Conservation (phyloP, 2,329 filamentous ascomycete genomes). For the Neoarthrinium moseri region DNA sequence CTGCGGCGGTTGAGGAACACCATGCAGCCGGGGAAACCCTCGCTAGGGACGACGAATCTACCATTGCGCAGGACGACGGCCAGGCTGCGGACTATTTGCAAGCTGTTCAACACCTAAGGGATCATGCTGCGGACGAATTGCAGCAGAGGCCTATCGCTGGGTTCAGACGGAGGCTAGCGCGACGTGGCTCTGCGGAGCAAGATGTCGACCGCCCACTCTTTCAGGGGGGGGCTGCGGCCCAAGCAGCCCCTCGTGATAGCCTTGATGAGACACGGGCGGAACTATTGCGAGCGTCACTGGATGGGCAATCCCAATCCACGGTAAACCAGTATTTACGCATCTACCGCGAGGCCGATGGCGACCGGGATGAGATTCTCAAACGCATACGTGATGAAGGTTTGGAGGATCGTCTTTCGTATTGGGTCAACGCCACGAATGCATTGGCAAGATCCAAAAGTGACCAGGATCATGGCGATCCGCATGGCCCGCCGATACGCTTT, state of each 20-base stretch:
- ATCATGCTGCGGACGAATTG: not conserved
- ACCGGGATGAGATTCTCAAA: constrained; percentile 56
- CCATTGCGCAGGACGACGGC: not conserved
- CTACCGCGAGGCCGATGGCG: constrained; percentile 59
- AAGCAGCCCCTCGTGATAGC: not conserved
- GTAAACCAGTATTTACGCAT: constrained; percentile 51
- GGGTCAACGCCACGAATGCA: constrained; percentile 52
- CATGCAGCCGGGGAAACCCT: not conserved
- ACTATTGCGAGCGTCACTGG: constrained; percentile 1
- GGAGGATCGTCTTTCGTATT: constrained; percentile 57
- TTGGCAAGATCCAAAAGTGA: constrained; percentile 18
- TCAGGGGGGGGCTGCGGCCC: not conserved
- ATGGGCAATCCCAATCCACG: constrained; percentile 18
- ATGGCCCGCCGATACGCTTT: not conserved
- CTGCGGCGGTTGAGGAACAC: constrained; percentile 9
- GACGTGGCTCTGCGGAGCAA: constrained; percentile 18
- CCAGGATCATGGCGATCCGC: not conserved
- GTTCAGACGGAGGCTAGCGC: constrained; percentile 22
- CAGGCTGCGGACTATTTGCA: not conserved
- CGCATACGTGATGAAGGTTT: constrained; percentile 62
- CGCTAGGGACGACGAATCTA: constrained; percentile 10
- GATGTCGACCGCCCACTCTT: not conserved
- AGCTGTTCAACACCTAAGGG: not conserved
- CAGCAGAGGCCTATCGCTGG: constrained; percentile 21
- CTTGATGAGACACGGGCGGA: not conserved